Evolutionary conservation across 2,329 filamentous ascomycete species (phyloP).

Genomic region (Microdochium bolleyi): DNA sequence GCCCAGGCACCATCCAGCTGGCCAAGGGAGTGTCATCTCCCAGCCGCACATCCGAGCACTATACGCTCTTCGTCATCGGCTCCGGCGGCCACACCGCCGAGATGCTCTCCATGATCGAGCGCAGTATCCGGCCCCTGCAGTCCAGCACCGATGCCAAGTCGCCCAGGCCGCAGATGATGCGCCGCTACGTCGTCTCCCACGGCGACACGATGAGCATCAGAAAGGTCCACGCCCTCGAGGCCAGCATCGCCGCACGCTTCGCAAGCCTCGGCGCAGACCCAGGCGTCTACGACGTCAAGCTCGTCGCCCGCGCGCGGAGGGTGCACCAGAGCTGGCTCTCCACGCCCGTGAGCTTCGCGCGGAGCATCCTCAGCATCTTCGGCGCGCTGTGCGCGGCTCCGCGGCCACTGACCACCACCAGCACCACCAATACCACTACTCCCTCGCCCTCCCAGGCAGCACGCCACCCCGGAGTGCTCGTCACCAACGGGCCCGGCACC

Average conservation of each 20-base stretch:
- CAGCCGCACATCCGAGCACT: conserved; percentile 11
- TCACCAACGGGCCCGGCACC: conserved; percentile 85
- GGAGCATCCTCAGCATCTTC: conserved; percentile 53
- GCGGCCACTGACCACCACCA: conserved; percentile 16
- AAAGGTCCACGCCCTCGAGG: conserved; percentile 53
- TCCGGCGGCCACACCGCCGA: conserved; percentile 93
- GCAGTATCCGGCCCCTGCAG: conserved; percentile 41
- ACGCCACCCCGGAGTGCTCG: conserved; percentile 62
- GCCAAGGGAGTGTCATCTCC: background rate
- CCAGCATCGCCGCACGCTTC: conserved; percentile 17
- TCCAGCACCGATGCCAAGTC: conserved; percentile 25
- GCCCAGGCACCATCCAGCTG: background rate
- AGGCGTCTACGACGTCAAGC: conserved; percentile 54
- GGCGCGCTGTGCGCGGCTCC: conserved; percentile 38
- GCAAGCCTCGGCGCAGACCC: conserved; percentile 11
- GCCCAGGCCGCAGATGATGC: conserved; percentile 31
- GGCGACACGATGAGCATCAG: conserved; percentile 66
- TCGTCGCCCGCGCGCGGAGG: conserved; percentile 66
- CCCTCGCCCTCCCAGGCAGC: conserved; percentile 16
- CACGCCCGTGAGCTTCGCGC: conserved; percentile 50
- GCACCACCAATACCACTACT: no score
- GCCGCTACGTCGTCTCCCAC: conserved; percentile 74
- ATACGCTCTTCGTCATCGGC: conserved; percentile 77
- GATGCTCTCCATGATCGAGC: conserved; percentile 76
- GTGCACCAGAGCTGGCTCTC: conserved; percentile 77